Evolutionary conservation across 2,329 filamentous ascomycete species (phyloP).

Genomic region (Stagonosporopsis rhizophila): DNA sequence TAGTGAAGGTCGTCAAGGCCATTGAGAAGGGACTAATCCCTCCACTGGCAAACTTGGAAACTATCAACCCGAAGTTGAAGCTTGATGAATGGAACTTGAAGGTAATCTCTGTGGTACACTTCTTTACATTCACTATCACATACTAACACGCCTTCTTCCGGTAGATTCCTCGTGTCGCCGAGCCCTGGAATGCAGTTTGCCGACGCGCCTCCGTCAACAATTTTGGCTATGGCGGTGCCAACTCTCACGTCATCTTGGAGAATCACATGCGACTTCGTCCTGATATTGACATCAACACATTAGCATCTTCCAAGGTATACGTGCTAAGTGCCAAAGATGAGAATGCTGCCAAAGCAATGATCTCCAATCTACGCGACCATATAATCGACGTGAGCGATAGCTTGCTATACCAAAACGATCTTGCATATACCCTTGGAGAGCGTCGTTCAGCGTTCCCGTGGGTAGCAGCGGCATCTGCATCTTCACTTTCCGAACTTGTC

Average conservation of each 20-base stretch:
- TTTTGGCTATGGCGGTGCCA: slow-evolving; percentile 26
- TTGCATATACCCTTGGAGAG: slow-evolving; percentile 18
- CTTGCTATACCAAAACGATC: background rate
- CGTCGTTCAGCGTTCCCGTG: slow-evolving; percentile 13
- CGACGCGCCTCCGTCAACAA: slow-evolving; percentile 14
- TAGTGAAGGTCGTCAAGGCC: slow-evolving; percentile 35
- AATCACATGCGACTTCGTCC: background rate
- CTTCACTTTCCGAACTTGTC: background rate
- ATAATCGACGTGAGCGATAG: background rate
- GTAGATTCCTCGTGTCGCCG: slow-evolving; percentile 1
- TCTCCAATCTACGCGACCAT: background rate
- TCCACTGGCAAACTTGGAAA: slow-evolving; percentile 29
- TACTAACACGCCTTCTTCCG: background rate
- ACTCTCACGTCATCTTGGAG: slow-evolving; percentile 20
- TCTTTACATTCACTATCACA: background rate
- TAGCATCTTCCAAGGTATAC: background rate
- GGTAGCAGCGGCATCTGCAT: slow-evolving; percentile 1
- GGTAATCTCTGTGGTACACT: background rate
- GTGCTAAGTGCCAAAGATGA: background rate
- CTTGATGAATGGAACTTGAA: slow-evolving; percentile 5
- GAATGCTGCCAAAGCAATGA: background rate
- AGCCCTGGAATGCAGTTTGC: background rate
- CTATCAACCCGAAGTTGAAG: slow-evolving; percentile 20
- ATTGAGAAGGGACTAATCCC: slow-evolving; percentile 36
- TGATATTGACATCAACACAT: background rate